Base-by-base conservation (phyloP, 2,329 filamentous ascomycete species). In the Botrytis sinoallii region DNA sequence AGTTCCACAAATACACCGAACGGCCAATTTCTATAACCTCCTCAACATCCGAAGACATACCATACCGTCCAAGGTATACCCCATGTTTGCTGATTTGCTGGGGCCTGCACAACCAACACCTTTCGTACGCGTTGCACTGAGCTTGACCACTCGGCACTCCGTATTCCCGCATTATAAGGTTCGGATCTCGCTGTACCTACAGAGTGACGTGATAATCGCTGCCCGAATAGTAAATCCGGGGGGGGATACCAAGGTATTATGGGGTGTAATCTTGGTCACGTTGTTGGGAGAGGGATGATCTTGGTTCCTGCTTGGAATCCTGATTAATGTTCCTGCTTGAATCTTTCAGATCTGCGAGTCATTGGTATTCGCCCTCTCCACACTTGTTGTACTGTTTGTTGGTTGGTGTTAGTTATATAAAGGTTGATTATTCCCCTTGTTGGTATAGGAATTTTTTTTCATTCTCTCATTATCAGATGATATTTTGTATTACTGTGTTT, bases 1-100 rank as follows among this genome's bases (percentile, higher is more conserved):
- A 29, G 48, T 60, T 42, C 48, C 63, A 68, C 52, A 64, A 72
- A 44, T 20, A 29, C 16, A 66, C 71, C 40, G 71, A 42, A 32
- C 64, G 71, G 55, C 44, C 35, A 64, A 40, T 52, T 29, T 32
- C 20, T 12, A 9, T 18, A 1, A 52, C 2, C 4, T 7, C 52
- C 64, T 16, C 3, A 3, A 61, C 6, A 22, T 16, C 52, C 71
- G 71, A 72, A 40, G 55, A 72, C 42, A 18, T n/a, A 29, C 71
- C 42, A 18, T n/a, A 29, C 71, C 71, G 71, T 38, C n/a, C 70
- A 72, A 42, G 71, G 71, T 32, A 35, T 25, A 29, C 52, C 52
- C n/a, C 55, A 66, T 48, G 52, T 60, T 60, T 38, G 63, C 6
- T 2, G n/a, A 57, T 60, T 60, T 40, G 60, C 14, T 18, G 38